Evolutionary conservation across 2,329 filamentous ascomycete genomes (phyloP), one percentile per base, ranked within the genome.

Genomic region (Fusarium nodosum): DNA sequence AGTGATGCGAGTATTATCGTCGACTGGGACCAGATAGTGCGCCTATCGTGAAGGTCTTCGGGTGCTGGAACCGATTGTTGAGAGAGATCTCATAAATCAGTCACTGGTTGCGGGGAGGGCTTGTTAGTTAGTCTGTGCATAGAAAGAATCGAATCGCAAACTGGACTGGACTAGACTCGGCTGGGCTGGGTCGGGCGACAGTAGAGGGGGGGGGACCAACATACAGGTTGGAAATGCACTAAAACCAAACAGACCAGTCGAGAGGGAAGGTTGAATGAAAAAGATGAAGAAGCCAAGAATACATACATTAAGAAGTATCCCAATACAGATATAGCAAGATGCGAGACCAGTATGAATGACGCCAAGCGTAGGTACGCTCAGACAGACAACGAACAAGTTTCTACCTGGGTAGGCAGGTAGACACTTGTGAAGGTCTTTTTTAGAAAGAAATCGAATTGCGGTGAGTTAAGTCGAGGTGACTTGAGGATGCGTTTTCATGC

Each of bases 81-180:
- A 60, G 65, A 20, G 18, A 58, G 56, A 54, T 41, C 51, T 64
- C 59, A 24, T 46, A 64, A 64, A 68, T 66, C 50, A 59, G 41
- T 54, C 62, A 70, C 70, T 68, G 61, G 63, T 66, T 68, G 72
- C 70, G 70, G 72, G 68, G 70, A 72, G 69, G 72, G 54, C 62
- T 70, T 66, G 60, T 65, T 74, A 68, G 71, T 51, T 51, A 55
- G 60, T 63, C 67, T 69, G 64, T 60, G 48, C 48, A 51, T 51
- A 18, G 33, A 41, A 51, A 51, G 48, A 51, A 51, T 51, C 34
- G 68, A 72, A 62, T 68, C 58, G 58, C 66, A 63, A 57, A 41
- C 33, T 51, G 47, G 33, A 26, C 44, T 20, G 45, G 45, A 30
- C 48, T 51, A 34, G 48, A 39, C 48, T 51, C 34, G 44, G 44